A percentile compares a stretch with the other conserved stretches of the same genome.
Evolutionary conservation across 1,139 yeast species (phyloP).

Genomic region (Pichia sp.): DNA sequence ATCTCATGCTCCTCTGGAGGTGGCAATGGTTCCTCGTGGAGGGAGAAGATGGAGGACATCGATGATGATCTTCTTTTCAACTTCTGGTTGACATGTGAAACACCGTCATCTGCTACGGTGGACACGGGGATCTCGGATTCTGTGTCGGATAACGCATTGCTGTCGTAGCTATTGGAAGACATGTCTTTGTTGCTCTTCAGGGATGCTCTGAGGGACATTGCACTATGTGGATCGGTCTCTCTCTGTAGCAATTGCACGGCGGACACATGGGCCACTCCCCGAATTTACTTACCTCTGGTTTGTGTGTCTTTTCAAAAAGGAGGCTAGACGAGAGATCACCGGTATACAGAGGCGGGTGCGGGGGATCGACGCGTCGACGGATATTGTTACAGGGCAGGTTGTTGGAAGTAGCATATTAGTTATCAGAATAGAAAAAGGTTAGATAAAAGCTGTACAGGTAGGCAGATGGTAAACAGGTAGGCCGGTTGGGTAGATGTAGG

Average conservation of each 20-base stretch:
- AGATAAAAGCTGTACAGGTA: too few species aligned
- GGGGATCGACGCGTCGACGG: not conserved
- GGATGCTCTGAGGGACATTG: slow-evolving; percentile 3
- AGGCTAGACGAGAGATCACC: too few species aligned
- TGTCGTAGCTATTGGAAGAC: not conserved
- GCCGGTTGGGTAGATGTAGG: not conserved
- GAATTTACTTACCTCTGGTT: too few species aligned
- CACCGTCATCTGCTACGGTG: not conserved
- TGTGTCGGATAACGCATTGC: slow-evolving; percentile 7
- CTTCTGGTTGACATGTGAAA: not conserved
- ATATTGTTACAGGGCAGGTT: too few species aligned
- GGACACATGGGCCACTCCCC: not conserved
- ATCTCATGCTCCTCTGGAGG: slow-evolving; percentile 65
- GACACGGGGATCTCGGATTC: slow-evolving; percentile 17
- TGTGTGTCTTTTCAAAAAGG: too few species aligned
- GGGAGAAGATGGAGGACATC: slow-evolving; percentile 30
- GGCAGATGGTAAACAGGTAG: not conserved
- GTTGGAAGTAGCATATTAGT: too few species aligned
- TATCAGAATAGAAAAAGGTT: too few species aligned
- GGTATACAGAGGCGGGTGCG: too few species aligned
- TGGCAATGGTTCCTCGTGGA: slow-evolving; percentile 31
- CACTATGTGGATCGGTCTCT: not conserved
- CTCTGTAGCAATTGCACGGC: not conserved
- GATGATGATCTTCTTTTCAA: slow-evolving; percentile 30
- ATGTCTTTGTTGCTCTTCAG: slow-evolving; percentile 2